A percentile compares a stretch with the other conserved stretches of the same genome.
These are phyloP conservation scores for Hordeum pubiflorum DNA, from an alignment of 202 grass and related monocot genomes.

Conservation along the genomic window DNA sequence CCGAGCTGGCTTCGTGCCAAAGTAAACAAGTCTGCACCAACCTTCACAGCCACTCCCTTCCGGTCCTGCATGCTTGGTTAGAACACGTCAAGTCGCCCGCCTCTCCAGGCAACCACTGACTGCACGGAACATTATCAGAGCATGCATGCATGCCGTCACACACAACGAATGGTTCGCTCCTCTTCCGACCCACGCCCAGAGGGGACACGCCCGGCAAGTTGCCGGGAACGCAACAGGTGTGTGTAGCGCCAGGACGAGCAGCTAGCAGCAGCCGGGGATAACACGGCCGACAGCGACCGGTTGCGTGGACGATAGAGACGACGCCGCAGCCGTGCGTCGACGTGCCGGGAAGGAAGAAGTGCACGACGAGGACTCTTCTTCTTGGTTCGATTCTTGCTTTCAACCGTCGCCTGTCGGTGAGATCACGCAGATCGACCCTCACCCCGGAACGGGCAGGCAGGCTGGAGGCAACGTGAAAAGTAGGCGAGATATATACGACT, in stretches of 20 bases:
- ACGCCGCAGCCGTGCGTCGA: background rate
- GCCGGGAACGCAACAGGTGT: slow-evolving; percentile 14
- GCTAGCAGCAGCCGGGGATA: background rate
- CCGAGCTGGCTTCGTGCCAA: background rate
- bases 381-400: background rate
- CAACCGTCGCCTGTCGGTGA: background rate
- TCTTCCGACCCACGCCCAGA: background rate
- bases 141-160: background rate
- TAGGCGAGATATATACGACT: background rate
- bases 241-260: background rate
- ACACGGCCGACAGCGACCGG: background rate
- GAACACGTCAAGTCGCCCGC: background rate
- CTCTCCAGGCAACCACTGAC: background rate
- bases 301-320: background rate
- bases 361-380: background rate
- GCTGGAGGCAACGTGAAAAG: background rate
- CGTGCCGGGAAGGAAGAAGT: background rate
- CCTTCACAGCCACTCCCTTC: background rate
- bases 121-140: background rate
- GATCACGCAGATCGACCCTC: background rate
- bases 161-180: background rate
- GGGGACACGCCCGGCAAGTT: background rate
- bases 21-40: background rate
- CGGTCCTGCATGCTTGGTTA: background rate
- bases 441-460: background rate